These are phyloP conservation scores for Trichomonas tenax DNA, from an alignment of 208 protist genomes.

Conservation along the genomic window DNA sequence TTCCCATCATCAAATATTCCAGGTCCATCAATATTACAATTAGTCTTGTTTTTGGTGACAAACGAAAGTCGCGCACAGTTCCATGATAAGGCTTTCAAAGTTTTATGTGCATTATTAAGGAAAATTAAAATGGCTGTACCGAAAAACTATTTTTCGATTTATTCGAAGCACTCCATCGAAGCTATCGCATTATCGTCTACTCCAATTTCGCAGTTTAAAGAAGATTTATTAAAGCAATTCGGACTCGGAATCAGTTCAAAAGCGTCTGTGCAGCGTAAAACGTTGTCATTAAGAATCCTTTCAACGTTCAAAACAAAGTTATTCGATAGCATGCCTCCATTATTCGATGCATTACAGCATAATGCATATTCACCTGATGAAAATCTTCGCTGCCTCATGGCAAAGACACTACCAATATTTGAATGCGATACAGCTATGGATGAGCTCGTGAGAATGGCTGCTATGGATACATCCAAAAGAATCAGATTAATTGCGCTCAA, in stretches of 20 bases:
- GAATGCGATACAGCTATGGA: not conserved
- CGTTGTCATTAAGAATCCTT: not conserved
- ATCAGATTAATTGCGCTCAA: not conserved
- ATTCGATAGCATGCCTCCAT: not conserved
- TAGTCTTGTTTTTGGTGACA: not conserved
- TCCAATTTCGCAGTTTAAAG: not conserved
- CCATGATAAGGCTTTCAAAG: not conserved
- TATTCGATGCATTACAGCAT: not conserved
- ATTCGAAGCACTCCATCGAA: not conserved
- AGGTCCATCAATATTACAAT: not conserved
- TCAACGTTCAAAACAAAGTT: not conserved
- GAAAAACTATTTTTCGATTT: not conserved
- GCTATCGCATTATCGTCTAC: not conserved
- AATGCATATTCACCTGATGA: not conserved
- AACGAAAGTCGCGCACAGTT: not conserved
- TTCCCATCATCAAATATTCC: not conserved
- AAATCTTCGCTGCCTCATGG: not conserved
- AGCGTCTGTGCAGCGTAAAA: not conserved
- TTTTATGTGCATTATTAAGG: not conserved
- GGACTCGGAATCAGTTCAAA: not conserved
- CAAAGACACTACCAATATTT: not conserved
- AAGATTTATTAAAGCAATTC: not conserved
- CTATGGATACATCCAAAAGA: not conserved
- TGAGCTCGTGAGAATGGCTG: not conserved
- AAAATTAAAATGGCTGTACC: not conserved